A percentile compares a stretch with the other conserved stretches of the same genome.
These are phyloP conservation scores for Carallia brachiata DNA, from an alignment of 345 rosid genomes.

Conservation along the genomic window DNA sequence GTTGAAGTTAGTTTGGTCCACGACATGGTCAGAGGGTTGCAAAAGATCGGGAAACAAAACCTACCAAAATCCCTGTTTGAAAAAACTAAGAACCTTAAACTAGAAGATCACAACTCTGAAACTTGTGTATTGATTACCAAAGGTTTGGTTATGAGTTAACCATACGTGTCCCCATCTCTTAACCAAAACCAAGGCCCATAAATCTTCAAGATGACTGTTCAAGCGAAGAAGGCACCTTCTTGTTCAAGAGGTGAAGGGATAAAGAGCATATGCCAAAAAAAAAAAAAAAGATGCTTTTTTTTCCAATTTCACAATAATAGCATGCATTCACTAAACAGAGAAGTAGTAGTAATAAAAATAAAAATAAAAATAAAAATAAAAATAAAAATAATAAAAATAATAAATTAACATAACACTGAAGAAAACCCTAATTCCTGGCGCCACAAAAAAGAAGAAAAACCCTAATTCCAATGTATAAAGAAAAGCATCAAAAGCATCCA, in stretches of 20 bases:
- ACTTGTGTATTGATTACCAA: not conserved
- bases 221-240: not conserved
- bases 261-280: too few relatives aligned
- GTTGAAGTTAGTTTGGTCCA: too few relatives aligned
- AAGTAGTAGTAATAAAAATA: not conserved
- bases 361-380: not conserved
- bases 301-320: too few relatives aligned
- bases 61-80: not conserved
- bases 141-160: not conserved
- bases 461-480: not conserved
- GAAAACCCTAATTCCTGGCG: not conserved
- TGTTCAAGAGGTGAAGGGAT: too few relatives aligned
- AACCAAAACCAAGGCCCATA: too few relatives aligned
- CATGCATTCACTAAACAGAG: too few relatives aligned
- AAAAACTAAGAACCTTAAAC: not conserved
- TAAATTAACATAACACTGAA: not conserved
- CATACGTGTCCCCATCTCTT: too few relatives aligned
- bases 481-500: not conserved
- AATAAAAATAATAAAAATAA: not conserved
- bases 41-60: not conserved
- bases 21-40: not conserved
- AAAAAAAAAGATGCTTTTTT: too few relatives aligned
- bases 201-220: not conserved
- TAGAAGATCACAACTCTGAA: not conserved
- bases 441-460: not conserved